These are phyloP conservation scores for Sicyos edulis DNA, from an alignment of 306 rosid genomes.

Conservation along the genomic window DNA sequence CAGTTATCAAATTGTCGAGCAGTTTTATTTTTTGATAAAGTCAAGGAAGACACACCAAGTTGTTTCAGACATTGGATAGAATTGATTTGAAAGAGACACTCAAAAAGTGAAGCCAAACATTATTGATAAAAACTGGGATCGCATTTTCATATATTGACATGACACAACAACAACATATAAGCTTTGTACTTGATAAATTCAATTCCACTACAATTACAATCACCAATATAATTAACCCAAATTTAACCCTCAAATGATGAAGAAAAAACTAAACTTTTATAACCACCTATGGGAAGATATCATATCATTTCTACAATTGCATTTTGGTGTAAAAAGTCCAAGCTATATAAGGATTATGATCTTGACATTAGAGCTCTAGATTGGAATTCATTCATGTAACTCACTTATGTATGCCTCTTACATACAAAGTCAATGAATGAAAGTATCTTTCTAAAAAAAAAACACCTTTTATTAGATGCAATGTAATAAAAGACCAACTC, in stretches of 20 bases:
- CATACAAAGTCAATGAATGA: too few relatives aligned
- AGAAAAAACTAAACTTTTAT: not conserved
- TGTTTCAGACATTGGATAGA: not conserved
- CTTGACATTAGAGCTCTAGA: too few relatives aligned
- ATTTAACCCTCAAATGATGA: not conserved
- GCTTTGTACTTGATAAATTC: slow-evolving; percentile 9
- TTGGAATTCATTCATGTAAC: too few relatives aligned
- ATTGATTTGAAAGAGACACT: slow-evolving; percentile 12
- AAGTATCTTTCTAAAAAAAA: too few relatives aligned
- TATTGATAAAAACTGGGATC: slow-evolving; percentile 21
- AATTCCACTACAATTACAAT: slow-evolving; percentile 12
- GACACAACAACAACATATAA: slow-evolving; percentile 11
- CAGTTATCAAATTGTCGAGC: too few relatives aligned
- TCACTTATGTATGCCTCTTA: too few relatives aligned
- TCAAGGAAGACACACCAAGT: not conserved
- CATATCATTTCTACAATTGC: too few relatives aligned
- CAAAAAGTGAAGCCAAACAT: slow-evolving; percentile 1
- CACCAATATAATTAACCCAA: not conserved
- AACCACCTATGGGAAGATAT: too few relatives aligned
- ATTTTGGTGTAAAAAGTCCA: too few relatives aligned
- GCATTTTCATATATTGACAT: slow-evolving; percentile 14
- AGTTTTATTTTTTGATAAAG: not conserved
- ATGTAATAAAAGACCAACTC: not conserved
- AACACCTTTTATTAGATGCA: too few relatives aligned
- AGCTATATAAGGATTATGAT: too few relatives aligned